A percentile compares a stretch with the other conserved stretches of the same genome.
These are phyloP conservation scores for Ceratobasidium theobromae DNA, from an alignment of 1,284 basidiomycete genomes.

Conservation along the genomic window DNA sequence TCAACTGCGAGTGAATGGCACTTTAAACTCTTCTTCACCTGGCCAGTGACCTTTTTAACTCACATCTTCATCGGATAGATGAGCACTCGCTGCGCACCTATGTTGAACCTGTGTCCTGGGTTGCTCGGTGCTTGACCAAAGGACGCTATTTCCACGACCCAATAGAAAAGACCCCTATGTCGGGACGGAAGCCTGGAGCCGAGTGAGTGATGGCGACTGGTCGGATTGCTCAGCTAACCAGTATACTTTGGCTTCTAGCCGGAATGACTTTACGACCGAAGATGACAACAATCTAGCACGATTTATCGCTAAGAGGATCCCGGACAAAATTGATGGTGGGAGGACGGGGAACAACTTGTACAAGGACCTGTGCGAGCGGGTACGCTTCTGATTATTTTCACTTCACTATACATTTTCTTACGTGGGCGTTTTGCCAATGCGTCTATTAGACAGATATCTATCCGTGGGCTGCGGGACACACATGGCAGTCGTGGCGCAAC, in stretches of 20 bases:
- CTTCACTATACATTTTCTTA: background rate
- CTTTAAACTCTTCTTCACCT: background rate
- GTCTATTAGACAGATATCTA: constrained; percentile 59
- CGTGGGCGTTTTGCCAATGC: background rate
- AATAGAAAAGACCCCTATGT: constrained; percentile 75
- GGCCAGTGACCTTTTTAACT: background rate
- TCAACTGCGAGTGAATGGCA: background rate
- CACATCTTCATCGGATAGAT: constrained; percentile 1
- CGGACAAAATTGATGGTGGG: constrained; percentile 74
- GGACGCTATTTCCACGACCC: constrained; percentile 64
- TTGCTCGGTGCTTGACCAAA: constrained; percentile 73
- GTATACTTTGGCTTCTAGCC: constrained; percentile 46
- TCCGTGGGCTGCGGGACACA: constrained; percentile 75
- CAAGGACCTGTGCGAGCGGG: constrained; percentile 59
- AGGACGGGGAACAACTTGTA: constrained; percentile 78
- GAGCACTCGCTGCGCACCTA: constrained; percentile 55
- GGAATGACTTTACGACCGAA: constrained; percentile 70
- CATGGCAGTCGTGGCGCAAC: constrained; percentile 84
- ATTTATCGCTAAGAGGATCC: constrained; percentile 77
- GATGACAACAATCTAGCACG: constrained; percentile 69
- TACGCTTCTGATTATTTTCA: constrained; percentile 41
- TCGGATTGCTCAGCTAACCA: background rate
- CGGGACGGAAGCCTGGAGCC: constrained; percentile 73
- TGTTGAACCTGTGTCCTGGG: constrained; percentile 76
- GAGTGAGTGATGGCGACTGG: constrained; percentile 50